Conservation (phyloP, 306 rosid genomes). For the Herpetospermum pedunculosum region DNA sequence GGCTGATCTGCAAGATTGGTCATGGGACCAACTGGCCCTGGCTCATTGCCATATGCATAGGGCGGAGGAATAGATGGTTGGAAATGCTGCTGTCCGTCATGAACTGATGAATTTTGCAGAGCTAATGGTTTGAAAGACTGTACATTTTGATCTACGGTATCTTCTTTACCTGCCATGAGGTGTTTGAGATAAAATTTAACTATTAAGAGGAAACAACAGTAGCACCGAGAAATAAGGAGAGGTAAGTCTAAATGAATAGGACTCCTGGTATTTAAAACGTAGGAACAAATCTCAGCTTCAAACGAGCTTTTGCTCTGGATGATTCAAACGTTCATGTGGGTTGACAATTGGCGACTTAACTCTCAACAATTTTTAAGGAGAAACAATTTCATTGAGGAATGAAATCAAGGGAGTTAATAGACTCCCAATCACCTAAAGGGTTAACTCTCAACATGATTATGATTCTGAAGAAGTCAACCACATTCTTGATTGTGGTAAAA, state of each 20-base stretch:
- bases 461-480: not conserved
- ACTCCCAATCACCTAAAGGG: too few species aligned
- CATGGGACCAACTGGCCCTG: conserved; percentile 37
- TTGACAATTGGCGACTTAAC: not conserved
- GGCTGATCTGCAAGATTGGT: conserved; percentile 84
- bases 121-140: conserved; percentile 37
- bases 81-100: conserved; percentile 41
- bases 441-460: not conserved
- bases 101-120: conserved; percentile 35
- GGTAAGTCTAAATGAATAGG: not conserved
- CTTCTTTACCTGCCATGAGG: conserved; percentile 52
- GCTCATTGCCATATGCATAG: conserved; percentile 34
- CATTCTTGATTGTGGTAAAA: not conserved
- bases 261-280: not conserved
- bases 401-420: too few species aligned
- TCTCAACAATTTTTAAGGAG: too few species aligned
- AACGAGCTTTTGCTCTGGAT: not conserved
- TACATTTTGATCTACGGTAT: conserved; percentile 38
- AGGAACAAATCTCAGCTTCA: not conserved
- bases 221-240: not conserved
- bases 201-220: not conserved
- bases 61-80: conserved; percentile 37
- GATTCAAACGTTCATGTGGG: not conserved
- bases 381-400: too few species aligned
- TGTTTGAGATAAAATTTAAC: conserved; percentile 23